These are phyloP conservation scores for Erythrobasidium hasegawianum DNA, from an alignment of 1,284 basidiomycete genomes.

Conservation along the genomic window DNA sequence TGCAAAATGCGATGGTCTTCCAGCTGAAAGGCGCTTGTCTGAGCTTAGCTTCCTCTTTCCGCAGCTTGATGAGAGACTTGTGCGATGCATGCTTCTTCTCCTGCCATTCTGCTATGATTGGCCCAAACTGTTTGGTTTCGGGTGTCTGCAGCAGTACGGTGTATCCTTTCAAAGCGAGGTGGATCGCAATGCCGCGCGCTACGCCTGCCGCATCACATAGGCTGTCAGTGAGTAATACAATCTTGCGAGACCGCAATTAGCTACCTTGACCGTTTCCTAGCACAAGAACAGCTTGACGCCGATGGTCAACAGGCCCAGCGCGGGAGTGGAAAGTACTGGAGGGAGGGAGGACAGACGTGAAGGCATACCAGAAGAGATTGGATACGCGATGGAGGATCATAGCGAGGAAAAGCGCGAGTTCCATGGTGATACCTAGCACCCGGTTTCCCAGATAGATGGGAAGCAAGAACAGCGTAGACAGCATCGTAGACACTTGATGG, in stretches of 20 bases:
- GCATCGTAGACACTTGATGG: no score
- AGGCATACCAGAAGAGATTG: background rate
- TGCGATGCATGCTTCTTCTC: background rate
- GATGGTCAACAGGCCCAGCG: no score
- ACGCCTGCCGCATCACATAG: no score
- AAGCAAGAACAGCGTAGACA: no score
- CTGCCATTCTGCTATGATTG: constrained; percentile 1
- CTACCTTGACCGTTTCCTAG: background rate
- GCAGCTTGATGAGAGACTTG: background rate
- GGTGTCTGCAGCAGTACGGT: constrained; percentile 3
- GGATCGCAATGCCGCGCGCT: background rate
- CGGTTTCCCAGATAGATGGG: no score
- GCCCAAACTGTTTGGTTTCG: background rate
- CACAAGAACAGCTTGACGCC: background rate
- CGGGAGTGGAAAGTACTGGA: background rate
- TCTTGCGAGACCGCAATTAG: background rate
- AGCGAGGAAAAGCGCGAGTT: background rate
- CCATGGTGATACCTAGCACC: background rate
- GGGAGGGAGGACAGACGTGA: background rate
- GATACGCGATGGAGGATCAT: background rate
- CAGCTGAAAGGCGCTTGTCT: background rate
- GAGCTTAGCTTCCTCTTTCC: background rate
- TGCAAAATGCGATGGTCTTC: no score
- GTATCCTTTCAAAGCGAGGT: background rate
- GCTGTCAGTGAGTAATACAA: no score